Evolutionary conservation across 2,329 filamentous ascomycete species (phyloP).

Genomic region (Fusarium palustre): DNA sequence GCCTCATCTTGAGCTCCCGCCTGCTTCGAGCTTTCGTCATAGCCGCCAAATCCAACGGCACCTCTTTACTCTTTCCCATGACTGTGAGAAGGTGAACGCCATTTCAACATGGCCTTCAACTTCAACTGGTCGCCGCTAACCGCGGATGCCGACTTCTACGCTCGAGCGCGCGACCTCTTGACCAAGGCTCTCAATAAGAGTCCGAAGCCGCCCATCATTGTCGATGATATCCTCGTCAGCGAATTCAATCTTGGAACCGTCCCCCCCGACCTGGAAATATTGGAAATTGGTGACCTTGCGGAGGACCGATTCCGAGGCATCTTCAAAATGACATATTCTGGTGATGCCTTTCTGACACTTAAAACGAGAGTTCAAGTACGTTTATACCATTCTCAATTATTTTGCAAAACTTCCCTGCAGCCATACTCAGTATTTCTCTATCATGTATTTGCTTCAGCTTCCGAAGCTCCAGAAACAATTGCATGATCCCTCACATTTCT

Average conservation of each 20-base stretch:
- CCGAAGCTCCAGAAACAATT: slow-evolving; percentile 6
- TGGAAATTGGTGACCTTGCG: slow-evolving; percentile 97
- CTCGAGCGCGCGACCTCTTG: slow-evolving; percentile 91
- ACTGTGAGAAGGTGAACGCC: slow-evolving; percentile 53
- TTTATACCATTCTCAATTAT: slow-evolving; percentile 41
- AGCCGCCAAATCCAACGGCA: slow-evolving; percentile 41
- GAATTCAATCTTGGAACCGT: slow-evolving; percentile 97
- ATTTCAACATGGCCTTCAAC: slow-evolving; percentile 94
- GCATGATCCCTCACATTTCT: neutral
- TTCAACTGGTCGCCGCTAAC: slow-evolving; percentile 99
- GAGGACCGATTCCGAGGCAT: slow-evolving; percentile 98
- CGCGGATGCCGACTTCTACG: slow-evolving; percentile 91
- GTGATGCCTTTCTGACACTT: slow-evolving; percentile 93
- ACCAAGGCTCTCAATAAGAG: slow-evolving; percentile 97
- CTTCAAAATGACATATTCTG: slow-evolving; percentile 99
- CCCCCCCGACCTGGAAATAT: slow-evolving; percentile 93
- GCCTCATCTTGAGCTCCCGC: slow-evolving; percentile 21
- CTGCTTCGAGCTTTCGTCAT: slow-evolving; percentile 31
- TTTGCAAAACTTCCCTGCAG: slow-evolving; percentile 3
- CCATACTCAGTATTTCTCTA: neutral
- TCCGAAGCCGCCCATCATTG: slow-evolving; percentile 97
- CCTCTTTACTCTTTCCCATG: slow-evolving; percentile 49
- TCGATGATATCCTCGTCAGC: slow-evolving; percentile 98
- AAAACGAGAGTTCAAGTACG: slow-evolving; percentile 93
- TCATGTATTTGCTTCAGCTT: slow-evolving; percentile 7